Conservation (phyloP, 2,329 filamentous ascomycete species). For the Podosphaera aphanis region DNA sequence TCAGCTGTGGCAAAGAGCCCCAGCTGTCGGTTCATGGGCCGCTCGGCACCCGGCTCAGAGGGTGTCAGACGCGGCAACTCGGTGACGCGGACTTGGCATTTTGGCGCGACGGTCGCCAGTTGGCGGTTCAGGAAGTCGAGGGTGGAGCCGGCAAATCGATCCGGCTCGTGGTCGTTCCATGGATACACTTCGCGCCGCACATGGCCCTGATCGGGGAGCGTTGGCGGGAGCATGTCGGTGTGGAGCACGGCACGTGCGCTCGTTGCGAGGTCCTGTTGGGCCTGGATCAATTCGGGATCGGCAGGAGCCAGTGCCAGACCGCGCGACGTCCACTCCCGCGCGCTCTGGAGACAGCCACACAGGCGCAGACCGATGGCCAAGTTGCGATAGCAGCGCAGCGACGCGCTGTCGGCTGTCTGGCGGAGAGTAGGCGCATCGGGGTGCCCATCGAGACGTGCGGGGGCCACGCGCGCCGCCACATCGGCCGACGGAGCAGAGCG, state of each 20-base stretch:
- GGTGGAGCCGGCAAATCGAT: constrained; percentile 45
- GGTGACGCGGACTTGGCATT: constrained; percentile 56
- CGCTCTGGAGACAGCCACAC: constrained; percentile 45
- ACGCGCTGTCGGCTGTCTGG: constrained; percentile 25
- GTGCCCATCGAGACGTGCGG: constrained; percentile 12
- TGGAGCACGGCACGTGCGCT: constrained; percentile 26
- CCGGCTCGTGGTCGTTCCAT: constrained; percentile 44
- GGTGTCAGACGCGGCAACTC: constrained; percentile 47
- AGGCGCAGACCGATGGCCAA: constrained; percentile 34
- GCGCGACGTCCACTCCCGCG: constrained; percentile 38
- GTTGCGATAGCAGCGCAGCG: constrained; percentile 35
- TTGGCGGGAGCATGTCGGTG: constrained; percentile 22
- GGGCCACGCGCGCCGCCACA: constrained; percentile 4
- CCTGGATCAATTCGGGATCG: constrained; percentile 31
- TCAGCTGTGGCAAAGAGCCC: constrained; percentile 76
- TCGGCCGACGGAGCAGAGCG: constrained; percentile 17
- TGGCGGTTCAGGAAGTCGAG: constrained; percentile 48
- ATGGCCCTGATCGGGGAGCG: constrained; percentile 44
- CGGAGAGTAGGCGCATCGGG: constrained; percentile 16
- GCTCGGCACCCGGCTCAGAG: constrained; percentile 25
- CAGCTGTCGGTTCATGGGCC: constrained; percentile 46
- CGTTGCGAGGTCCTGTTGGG: constrained; percentile 28
- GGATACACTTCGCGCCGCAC: constrained; percentile 50
- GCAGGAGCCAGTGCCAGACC: constrained; percentile 31
- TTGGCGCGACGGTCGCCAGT: constrained; percentile 47